Evolutionary conservation across 2,329 filamentous ascomycete genomes (phyloP).

Genomic region (Fusarium xylarioides): DNA sequence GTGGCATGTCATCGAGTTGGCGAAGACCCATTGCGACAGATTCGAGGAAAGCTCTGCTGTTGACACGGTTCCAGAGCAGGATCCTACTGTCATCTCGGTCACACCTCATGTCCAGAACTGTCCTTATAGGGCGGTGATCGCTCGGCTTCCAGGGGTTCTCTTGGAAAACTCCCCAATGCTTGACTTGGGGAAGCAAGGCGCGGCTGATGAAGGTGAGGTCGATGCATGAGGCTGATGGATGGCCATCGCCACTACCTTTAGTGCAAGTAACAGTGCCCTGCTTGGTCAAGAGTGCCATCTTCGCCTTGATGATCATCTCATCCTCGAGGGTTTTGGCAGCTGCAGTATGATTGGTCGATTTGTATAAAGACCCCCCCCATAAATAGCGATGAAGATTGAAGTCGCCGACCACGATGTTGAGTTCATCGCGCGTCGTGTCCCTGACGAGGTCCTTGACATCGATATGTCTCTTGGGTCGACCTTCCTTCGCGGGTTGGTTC

Average conservation of each 20-base stretch:
- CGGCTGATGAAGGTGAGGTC: slow-evolving; percentile 6
- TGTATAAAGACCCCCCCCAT: too few species aligned
- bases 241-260: not conserved
- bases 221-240: not conserved
- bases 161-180: not conserved
- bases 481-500: too few species aligned
- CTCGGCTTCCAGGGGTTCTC: not conserved
- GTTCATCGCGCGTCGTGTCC: too few species aligned
- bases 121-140: slow-evolving; percentile 2
- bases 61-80: not conserved
- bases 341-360: too few species aligned
- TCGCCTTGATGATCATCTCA: not conserved
- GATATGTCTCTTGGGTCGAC: too few species aligned
- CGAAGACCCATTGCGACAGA: not conserved
- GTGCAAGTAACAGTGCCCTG: not conserved
- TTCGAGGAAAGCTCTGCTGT: not conserved
- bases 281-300: not conserved
- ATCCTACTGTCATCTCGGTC: not conserved
- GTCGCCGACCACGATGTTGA: too few species aligned
- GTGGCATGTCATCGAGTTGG: not conserved
- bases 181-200: not conserved
- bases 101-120: not conserved
- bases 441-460: too few species aligned
- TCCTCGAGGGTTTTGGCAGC: too few species aligned
- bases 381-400: too few species aligned